These are phyloP conservation scores for Cytospora leucostoma DNA, from an alignment of 2,329 filamentous ascomycete species.

Conservation along the genomic window DNA sequence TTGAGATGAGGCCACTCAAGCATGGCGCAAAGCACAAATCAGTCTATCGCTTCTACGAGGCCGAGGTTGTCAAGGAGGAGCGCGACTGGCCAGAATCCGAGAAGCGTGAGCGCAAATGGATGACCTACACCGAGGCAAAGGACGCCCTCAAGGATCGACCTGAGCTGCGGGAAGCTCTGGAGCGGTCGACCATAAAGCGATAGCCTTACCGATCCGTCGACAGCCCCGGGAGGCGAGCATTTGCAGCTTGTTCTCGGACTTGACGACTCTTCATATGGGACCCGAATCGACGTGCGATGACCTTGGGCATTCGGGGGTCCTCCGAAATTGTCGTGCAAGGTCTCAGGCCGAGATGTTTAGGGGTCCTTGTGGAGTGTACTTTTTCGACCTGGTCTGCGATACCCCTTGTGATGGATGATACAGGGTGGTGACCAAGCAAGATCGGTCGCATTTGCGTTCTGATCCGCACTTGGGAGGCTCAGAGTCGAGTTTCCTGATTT, in stretches of 20 bases:
- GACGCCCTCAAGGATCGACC: slow-evolving; percentile 75
- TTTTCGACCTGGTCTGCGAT: background rate
- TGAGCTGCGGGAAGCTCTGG: slow-evolving; percentile 85
- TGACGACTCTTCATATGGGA: background rate
- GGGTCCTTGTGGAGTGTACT: background rate
- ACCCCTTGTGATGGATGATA: slow-evolving; percentile 13
- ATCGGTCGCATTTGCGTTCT: background rate
- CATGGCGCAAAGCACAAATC: slow-evolving; percentile 65
- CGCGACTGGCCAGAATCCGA: slow-evolving; percentile 90
- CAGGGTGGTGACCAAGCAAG: background rate
- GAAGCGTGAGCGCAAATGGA: slow-evolving; percentile 89
- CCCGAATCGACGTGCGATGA: background rate
- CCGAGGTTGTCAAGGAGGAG: slow-evolving; percentile 82
- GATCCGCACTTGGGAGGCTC: slow-evolving; percentile 6
- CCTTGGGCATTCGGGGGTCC: slow-evolving; percentile 7
- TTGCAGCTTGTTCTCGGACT: background rate
- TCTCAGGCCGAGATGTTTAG: slow-evolving; percentile 7
- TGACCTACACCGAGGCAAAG: slow-evolving; percentile 79
- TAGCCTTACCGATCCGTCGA: slow-evolving; percentile 29
- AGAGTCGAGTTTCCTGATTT: slow-evolving; percentile 3
- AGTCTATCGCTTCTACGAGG: slow-evolving; percentile 82
- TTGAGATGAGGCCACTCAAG: slow-evolving; percentile 81
- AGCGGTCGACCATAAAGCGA: slow-evolving; percentile 72
- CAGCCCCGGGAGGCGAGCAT: background rate
- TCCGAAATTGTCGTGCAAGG: slow-evolving; percentile 12